Conservation (phyloP, 495 filamentous ascomycete species). For the Podospora australis region DNA sequence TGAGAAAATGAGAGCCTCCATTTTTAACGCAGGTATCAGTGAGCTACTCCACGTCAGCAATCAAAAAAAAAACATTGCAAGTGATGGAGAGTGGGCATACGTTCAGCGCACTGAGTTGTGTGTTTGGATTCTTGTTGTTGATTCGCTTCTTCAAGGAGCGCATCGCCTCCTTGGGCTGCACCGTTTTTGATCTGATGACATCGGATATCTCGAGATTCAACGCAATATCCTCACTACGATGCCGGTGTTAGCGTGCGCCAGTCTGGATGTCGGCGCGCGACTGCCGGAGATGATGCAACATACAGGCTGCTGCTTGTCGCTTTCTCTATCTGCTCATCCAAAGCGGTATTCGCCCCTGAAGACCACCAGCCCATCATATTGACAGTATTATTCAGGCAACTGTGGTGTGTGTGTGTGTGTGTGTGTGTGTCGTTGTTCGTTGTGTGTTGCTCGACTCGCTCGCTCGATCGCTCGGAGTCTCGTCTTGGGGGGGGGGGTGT, state of each 20-base stretch:
- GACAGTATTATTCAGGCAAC: too few relatives aligned
- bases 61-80: too few relatives aligned
- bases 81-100: conserved; percentile 47
- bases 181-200: conserved; percentile 90
- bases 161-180: conserved; percentile 96
- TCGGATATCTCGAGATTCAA: conserved; percentile 97
- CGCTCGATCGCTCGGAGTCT: too few relatives aligned
- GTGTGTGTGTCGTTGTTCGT: not conserved
- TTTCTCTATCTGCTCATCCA: conserved; percentile 94
- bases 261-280: not conserved
- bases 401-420: too few relatives aligned
- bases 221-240: conserved; percentile 84
- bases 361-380: conserved; percentile 89
- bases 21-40: conserved; percentile 99
- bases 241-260: conserved; percentile 11
- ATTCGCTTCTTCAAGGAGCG: conserved; percentile 87
- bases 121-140: conserved; percentile 93
- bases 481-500: too few relatives aligned
- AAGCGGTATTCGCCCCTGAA: conserved; percentile 64
- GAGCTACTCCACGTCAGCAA: conserved; percentile 40
- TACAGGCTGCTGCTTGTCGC: conserved; percentile 92
- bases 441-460: too few relatives aligned
- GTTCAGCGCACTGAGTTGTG: conserved; percentile 86
- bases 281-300: conserved; percentile 12
- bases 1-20: conserved; percentile 90